Conservation (phyloP, 2,329 filamentous ascomycete species). For the Hymenoscyphus infarciens region DNA sequence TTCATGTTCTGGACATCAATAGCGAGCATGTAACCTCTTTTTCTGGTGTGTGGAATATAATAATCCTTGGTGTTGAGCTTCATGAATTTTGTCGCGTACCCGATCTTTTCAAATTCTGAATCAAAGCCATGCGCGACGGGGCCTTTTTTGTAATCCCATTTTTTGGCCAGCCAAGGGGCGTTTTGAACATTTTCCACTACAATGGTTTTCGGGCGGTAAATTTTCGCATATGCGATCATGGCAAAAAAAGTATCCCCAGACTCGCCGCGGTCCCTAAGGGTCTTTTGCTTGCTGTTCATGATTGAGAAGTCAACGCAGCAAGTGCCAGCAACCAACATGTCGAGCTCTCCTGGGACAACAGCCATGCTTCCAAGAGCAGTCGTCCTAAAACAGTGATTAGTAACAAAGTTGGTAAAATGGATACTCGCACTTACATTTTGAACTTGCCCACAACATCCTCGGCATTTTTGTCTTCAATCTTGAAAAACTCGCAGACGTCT, state of each 20-base stretch:
- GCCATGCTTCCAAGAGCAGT: slow-evolving; percentile 63
- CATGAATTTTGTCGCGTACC: slow-evolving; percentile 50
- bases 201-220: slow-evolving; percentile 57
- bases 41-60: slow-evolving; percentile 69
- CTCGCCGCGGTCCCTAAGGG: slow-evolving; percentile 54
- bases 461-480: slow-evolving; percentile 35
- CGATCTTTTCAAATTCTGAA: slow-evolving; percentile 35
- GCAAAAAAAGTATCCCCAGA: slow-evolving; percentile 63
- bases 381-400: slow-evolving; percentile 41
- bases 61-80: slow-evolving; percentile 66
- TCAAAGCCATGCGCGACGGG: slow-evolving; percentile 16
- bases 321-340: slow-evolving; percentile 69
- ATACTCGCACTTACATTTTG: slow-evolving; percentile 45
- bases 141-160: slow-evolving; percentile 9
- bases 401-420: background rate
- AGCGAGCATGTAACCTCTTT: slow-evolving; percentile 57
- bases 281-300: slow-evolving; percentile 56
- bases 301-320: slow-evolving; percentile 72
- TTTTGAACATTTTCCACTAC: slow-evolving; percentile 68
- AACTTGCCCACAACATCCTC: slow-evolving; percentile 2
- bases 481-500: slow-evolving; percentile 53
- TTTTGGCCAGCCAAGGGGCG: slow-evolving; percentile 51
- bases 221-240: slow-evolving; percentile 53
- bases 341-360: slow-evolving; percentile 52
- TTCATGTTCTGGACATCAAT: slow-evolving; percentile 35